Evolutionary conservation across 2,329 filamentous ascomycete species (phyloP).

Genomic region (Endocalyx cinctus): DNA sequence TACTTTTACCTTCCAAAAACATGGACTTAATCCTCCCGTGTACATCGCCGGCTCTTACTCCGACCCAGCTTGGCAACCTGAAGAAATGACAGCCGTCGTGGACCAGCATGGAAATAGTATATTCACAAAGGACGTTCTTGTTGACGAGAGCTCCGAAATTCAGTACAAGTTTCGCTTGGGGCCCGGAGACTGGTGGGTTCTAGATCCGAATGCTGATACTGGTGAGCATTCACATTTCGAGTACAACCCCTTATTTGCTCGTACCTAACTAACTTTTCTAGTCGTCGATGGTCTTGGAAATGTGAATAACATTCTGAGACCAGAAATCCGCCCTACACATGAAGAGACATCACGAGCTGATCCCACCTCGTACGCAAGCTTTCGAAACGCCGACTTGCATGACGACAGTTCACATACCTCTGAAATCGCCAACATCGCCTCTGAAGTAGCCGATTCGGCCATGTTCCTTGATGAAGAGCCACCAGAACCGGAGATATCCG

Average conservation of each 20-base stretch:
- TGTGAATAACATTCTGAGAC: slow-evolving; percentile 41
- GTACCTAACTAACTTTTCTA: slow-evolving; percentile 6
- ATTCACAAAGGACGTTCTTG: slow-evolving; percentile 54
- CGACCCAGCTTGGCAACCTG: slow-evolving; percentile 59
- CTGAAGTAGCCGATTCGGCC: slow-evolving; percentile 32
- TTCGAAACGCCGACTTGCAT: too few species aligned
- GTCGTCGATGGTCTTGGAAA: slow-evolving; percentile 42
- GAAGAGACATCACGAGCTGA: slow-evolving; percentile 10
- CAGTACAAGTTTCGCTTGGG: slow-evolving; percentile 74
- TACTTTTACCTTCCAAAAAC: slow-evolving; percentile 57
- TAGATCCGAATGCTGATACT: slow-evolving; percentile 58
- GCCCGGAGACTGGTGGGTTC: slow-evolving; percentile 62
- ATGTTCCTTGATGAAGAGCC: slow-evolving; percentile 25
- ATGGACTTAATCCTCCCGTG: slow-evolving; percentile 60
- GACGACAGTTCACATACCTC: too few species aligned
- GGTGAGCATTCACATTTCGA: slow-evolving; percentile 35
- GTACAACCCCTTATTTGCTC: neutral
- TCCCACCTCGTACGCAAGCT: too few species aligned
- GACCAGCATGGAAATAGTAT: slow-evolving; percentile 49
- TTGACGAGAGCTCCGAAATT: slow-evolving; percentile 54
- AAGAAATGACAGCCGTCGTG: slow-evolving; percentile 57
- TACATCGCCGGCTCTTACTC: slow-evolving; percentile 68
- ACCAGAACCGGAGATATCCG: slow-evolving; percentile 26
- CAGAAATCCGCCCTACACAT: slow-evolving; percentile 9
- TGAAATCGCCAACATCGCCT: slow-evolving; percentile 21